Evolutionary conservation across 371 early-diverging fungal genomes (phyloP).

Genomic region (Lichtheimia ornata): DNA sequence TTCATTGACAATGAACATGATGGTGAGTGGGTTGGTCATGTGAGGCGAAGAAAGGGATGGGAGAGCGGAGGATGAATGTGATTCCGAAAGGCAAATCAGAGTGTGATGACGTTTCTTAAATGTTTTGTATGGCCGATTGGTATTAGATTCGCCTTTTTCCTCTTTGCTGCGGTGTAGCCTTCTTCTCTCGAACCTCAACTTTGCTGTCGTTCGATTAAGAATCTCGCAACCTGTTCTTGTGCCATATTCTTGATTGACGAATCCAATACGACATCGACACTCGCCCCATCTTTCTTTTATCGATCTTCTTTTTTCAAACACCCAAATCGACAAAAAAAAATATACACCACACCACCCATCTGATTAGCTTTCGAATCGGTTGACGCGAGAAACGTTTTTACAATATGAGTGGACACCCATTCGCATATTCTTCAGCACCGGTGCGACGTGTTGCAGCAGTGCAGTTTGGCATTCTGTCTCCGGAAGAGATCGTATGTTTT

Average conservation of each 20-base stretch:
- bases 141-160: not conserved
- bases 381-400: not conserved
- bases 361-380: not conserved
- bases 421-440: constrained; percentile 88
- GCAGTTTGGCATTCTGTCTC: constrained; percentile 96
- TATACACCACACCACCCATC: not conserved
- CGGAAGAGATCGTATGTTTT: constrained; percentile 90
- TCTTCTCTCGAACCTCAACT: not conserved
- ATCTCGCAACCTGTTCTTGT: no score
- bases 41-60: no score
- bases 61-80: no score
- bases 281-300: constrained; percentile 1
- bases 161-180: constrained; percentile 3
- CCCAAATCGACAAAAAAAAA: not conserved
- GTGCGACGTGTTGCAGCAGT: constrained; percentile 87
- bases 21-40: no score
- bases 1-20: no score
- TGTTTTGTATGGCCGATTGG: not conserved
- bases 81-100: no score
- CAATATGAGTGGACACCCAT: constrained; percentile 59
- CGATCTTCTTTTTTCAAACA: constrained; percentile 1
- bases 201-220: not conserved
- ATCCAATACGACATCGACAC: no score
- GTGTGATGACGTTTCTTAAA: constrained; percentile 1
- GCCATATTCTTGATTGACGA: no score